These are phyloP conservation scores for Fusarium beomiforme DNA, from an alignment of 2,329 filamentous ascomycete genomes.

Conservation along the genomic window DNA sequence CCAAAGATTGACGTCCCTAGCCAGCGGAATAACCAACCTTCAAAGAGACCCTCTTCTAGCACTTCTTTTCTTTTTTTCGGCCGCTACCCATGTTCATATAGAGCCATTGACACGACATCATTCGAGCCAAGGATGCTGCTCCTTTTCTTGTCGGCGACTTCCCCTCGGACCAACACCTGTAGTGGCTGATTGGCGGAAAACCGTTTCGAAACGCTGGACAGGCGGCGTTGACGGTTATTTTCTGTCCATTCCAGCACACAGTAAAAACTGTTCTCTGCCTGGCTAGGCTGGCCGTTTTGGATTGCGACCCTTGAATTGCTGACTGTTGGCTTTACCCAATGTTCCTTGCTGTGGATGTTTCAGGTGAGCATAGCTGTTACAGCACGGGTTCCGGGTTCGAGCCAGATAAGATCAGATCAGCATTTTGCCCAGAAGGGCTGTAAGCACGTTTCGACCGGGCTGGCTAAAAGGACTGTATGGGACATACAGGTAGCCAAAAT, in stretches of 20 bases:
- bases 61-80: slow-evolving; percentile 1
- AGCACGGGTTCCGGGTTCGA: slow-evolving; percentile 15
- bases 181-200: slow-evolving; percentile 40
- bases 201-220: slow-evolving; percentile 42
- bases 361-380: slow-evolving; percentile 35
- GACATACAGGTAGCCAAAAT: slow-evolving; percentile 2
- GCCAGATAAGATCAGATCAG: slow-evolving; percentile 24
- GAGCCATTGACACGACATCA: slow-evolving; percentile 31
- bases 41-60: background rate
- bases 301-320: background rate
- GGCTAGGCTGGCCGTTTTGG: background rate
- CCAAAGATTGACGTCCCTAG: too few relatives aligned
- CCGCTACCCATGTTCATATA: slow-evolving; percentile 10
- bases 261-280: background rate
- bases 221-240: slow-evolving; percentile 23
- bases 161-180: slow-evolving; percentile 1
- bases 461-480: background rate
- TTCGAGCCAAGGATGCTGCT: slow-evolving; percentile 26
- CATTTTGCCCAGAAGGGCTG: slow-evolving; percentile 1
- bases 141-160: slow-evolving; percentile 10
- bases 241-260: background rate
- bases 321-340: background rate
- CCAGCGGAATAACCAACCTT: slow-evolving; percentile 9
- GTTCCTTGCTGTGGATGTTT: slow-evolving; percentile 24
- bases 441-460: slow-evolving; percentile 1